Base-by-base conservation (phyloP, 208 protist species). In the Acanthamoeba culbertsoni region DNA sequence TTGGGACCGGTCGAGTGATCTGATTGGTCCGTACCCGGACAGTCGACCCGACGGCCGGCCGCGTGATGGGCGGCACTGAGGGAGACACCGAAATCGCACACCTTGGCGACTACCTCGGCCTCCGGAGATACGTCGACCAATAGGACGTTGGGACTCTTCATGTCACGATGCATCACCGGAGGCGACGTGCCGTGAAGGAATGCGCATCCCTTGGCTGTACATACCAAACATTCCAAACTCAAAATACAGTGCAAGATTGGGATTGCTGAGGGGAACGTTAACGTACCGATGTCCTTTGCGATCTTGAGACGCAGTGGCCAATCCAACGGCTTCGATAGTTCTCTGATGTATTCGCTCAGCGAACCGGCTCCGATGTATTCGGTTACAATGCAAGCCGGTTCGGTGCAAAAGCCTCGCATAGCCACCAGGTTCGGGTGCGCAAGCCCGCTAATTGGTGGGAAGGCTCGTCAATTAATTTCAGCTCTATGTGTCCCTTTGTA, bases 11-110 rank as follows among this genome's bases (percentile, higher is more conserved):
- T n/a, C n/a, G n/a, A n/a, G n/a, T n/a, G n/a, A n/a, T n/a, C n/a
- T n/a, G n/a, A n/a, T n/a, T n/a, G 37, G n/a, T n/a, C 20, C 71
- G 71, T 37, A 77, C 57, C 1, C 20, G 86, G 86, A 28, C 86
- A 92, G 31, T 92, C 86, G n/a, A 92, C 86, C 0, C 18, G 26
- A 1, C 86, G 37, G 3, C 86, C 86, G 40, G 57, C 62, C 7
- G 86, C 75, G 37, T 31, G 42, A 2, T 63, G 48, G 0, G 79
- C 79, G 35, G 2, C 26, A 48, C 43, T 89, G 18, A 92, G 62
- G 33, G 86, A 92, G 0, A 92, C 62, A 14, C 86, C 86, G 51
- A 92, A 92, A 43, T 92, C 86, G 33, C 57, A 92, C 23, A 92
- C 86, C 62, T 92, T 92, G 55, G 86, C 86, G 37, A 77, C 86